A percentile compares a stretch with the other conserved stretches of the same genome.
Evolutionary conservation across 2,329 filamentous ascomycete species (phyloP).

Genomic region (Epichloe scottii): DNA sequence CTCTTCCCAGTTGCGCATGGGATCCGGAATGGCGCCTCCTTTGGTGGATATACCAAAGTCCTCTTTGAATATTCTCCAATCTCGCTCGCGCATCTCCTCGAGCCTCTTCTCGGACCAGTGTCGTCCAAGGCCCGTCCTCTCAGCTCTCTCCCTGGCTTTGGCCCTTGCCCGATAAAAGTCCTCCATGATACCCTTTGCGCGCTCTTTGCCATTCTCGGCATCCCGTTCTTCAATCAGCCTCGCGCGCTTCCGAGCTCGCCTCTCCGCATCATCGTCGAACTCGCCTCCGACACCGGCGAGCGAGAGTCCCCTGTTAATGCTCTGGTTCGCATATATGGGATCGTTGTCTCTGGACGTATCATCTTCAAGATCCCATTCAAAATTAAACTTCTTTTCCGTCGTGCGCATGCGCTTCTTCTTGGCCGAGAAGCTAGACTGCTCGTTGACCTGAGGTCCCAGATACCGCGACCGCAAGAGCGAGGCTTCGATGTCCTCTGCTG

Average conservation of each 20-base stretch:
- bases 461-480: constrained; percentile 69
- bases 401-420: constrained; percentile 92
- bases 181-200: constrained; percentile 71
- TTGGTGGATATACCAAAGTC: constrained; percentile 96
- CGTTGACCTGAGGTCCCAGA: constrained; percentile 80
- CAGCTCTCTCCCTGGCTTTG: constrained; percentile 58
- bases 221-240: constrained; percentile 64
- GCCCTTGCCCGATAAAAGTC: constrained; percentile 55
- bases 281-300: constrained; percentile 38
- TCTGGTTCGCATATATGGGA: constrained; percentile 49
- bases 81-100: constrained; percentile 88
- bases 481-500: constrained; percentile 55
- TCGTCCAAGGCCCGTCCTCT: constrained; percentile 67
- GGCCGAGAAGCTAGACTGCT: constrained; percentile 74
- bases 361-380: constrained; percentile 92
- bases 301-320: constrained; percentile 19
- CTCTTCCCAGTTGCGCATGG: constrained; percentile 90
- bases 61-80: constrained; percentile 99
- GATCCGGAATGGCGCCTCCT: constrained; percentile 82
- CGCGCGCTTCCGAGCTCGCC: constrained; percentile 44
- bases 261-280: constrained; percentile 43
- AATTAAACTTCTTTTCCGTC: constrained; percentile 96
- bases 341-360: constrained; percentile 64
- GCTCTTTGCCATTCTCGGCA: constrained; percentile 58
- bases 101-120: constrained; percentile 93